phyloP scores from a whole-genome alignment of 768 basidiomycete species.

The Wakefieldia striispora region DNA sequence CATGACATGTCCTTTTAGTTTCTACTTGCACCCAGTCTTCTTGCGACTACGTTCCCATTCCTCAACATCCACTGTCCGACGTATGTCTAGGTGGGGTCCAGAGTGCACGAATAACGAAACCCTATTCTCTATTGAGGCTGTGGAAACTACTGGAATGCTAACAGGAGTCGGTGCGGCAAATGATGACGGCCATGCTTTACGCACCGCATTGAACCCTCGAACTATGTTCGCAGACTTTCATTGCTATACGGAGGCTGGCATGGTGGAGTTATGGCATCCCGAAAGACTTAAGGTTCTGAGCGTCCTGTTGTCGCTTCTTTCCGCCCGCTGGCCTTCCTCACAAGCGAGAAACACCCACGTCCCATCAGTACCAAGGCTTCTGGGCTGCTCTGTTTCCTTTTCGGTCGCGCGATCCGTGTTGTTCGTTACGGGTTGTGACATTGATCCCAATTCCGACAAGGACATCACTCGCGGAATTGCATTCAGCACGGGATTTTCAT shows the following conservation, averaged over 20 bases:
- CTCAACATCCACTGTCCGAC: conserved; percentile 21
- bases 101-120: conserved; percentile 46
- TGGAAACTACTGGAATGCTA: conserved; percentile 47
- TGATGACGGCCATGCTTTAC: conserved; percentile 39
- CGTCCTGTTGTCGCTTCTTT: conserved; percentile 44
- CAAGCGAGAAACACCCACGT: conserved; percentile 12
- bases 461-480: conserved; percentile 71
- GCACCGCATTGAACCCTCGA: conserved; percentile 41
- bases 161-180: conserved; percentile 49
- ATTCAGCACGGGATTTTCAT: conserved; percentile 48
- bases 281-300: conserved; percentile 53
- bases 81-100: conserved; percentile 31
- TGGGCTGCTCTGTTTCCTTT: conserved; percentile 54
- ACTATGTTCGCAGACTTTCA: conserved; percentile 47
- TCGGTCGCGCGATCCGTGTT: conserved; percentile 62
- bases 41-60: conserved; percentile 46
- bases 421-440: conserved; percentile 74
- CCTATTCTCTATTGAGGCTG: conserved; percentile 54
- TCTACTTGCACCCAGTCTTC: conserved; percentile 51
- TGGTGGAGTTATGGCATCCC: conserved; percentile 66
- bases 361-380: conserved; percentile 41
- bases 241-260: conserved; percentile 54
- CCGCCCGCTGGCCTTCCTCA: conserved; percentile 15
- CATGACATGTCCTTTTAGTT: conserved; percentile 41
- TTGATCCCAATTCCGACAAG: conserved; percentile 67